Conservation (phyloP, 768 basidiomycete species). For the Termitomyces sp. region DNA sequence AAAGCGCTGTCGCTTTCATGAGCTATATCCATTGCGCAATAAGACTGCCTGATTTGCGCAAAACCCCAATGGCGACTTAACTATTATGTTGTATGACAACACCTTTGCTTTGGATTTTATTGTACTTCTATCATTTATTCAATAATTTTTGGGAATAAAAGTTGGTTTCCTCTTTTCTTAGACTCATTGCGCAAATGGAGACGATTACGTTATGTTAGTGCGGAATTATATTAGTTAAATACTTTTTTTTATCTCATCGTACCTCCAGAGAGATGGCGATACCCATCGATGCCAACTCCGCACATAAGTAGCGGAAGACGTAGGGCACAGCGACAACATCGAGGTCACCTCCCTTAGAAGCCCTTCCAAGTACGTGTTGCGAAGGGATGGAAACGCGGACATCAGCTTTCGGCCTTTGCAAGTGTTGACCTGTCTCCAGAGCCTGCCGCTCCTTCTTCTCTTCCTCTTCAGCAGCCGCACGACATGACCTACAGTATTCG, state of each 20-base stretch:
- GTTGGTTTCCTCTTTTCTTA: not conserved
- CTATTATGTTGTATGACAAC: not conserved
- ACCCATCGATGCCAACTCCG: constrained; percentile 98
- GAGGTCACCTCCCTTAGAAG: constrained; percentile 72
- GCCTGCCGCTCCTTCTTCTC: constrained; percentile 57
- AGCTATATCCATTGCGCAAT: not conserved
- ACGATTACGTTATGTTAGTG: constrained; percentile 3
- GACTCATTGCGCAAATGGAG: not conserved
- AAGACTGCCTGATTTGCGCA: not conserved
- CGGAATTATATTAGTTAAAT: constrained; percentile 9
- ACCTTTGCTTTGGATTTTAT: constrained; percentile 1
- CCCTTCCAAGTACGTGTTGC: constrained; percentile 56
- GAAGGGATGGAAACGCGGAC: constrained; percentile 63
- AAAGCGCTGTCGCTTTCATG: not conserved
- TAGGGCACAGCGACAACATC: constrained; percentile 96
- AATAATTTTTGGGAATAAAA: not conserved
- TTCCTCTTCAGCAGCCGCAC: constrained; percentile 61
- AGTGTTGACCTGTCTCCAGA: constrained; percentile 50
- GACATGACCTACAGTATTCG: constrained; percentile 95
- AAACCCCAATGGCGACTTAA: constrained; percentile 5
- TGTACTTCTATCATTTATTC: constrained; percentile 1
- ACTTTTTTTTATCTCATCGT: constrained; percentile 29
- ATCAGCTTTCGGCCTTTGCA: constrained; percentile 40
- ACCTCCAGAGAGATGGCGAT: constrained; percentile 87
- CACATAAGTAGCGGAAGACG: constrained; percentile 90